A percentile compares a stretch with the other conserved stretches of the same genome.
These are phyloP conservation scores for Stylosanthes scabra DNA, from an alignment of 331 rosid genomes.

Conservation along the genomic window DNA sequence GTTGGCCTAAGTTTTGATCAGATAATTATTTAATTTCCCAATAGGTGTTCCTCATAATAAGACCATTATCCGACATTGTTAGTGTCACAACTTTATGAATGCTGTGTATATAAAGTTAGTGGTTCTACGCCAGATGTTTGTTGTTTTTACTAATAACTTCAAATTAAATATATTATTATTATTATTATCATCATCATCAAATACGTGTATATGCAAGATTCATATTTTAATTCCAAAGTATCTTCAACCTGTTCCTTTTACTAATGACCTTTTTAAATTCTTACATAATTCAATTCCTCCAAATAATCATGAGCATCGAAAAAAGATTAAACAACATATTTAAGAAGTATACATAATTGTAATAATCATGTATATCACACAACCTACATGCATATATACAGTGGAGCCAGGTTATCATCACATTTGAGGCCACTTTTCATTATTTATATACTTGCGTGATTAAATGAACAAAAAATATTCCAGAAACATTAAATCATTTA, in stretches of 20 bases:
- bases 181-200: background rate
- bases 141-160: slow-evolving; percentile 10
- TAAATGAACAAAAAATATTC: background rate
- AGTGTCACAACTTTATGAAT: slow-evolving; percentile 23
- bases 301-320: too few species aligned
- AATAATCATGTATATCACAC: too few species aligned
- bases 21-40: slow-evolving; percentile 25
- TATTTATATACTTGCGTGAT: slow-evolving; percentile 5
- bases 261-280: too few species aligned
- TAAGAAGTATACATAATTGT: too few species aligned
- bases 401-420: slow-evolving; percentile 34
- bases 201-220: too few species aligned
- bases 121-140: slow-evolving; percentile 15
- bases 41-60: slow-evolving; percentile 14
- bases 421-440: slow-evolving; percentile 37
- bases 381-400: background rate
- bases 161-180: slow-evolving; percentile 37
- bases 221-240: too few species aligned
- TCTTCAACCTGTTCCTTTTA: too few species aligned
- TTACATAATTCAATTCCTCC: too few species aligned
- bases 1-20: background rate
- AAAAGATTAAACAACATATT: too few species aligned
- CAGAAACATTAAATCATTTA: too few species aligned
- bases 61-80: slow-evolving; percentile 32
- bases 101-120: slow-evolving; percentile 32